A percentile compares a stretch with the other conserved stretches of the same genome.
Evolutionary conservation across 352 stramenopile species (phyloP).

Genomic region (Phytophthora ohioensis): DNA sequence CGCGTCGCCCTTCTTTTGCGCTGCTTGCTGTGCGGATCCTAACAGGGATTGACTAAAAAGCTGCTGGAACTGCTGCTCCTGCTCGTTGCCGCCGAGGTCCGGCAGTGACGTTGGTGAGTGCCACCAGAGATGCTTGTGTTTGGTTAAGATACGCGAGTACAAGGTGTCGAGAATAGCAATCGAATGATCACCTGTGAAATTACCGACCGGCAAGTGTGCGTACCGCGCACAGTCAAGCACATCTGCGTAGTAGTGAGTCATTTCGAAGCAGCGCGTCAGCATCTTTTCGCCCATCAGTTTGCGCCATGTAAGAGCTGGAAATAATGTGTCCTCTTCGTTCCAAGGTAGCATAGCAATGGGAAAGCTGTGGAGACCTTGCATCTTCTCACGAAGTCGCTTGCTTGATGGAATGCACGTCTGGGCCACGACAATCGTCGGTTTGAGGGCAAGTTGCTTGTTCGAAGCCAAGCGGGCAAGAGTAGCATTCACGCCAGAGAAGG

Average conservation of each 20-base stretch:
- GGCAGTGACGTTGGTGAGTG: constrained; percentile 89
- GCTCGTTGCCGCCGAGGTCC: constrained; percentile 90
- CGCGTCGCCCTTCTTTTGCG: constrained; percentile 24
- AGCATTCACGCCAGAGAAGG: constrained; percentile 89
- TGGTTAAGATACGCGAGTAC: constrained; percentile 91
- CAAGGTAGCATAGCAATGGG: constrained; percentile 91
- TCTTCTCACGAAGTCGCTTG: constrained; percentile 74
- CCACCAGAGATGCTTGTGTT: constrained; percentile 97
- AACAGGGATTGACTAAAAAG: constrained; percentile 60
- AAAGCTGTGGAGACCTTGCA: constrained; percentile 93
- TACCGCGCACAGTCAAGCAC: constrained; percentile 87
- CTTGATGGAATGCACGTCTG: constrained; percentile 71
- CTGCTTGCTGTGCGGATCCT: constrained; percentile 23
- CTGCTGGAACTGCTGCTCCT: constrained; percentile 90
- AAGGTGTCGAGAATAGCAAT: constrained; percentile 94
- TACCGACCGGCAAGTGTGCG: constrained; percentile 95
- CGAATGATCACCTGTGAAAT: constrained; percentile 93
- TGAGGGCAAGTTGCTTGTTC: constrained; percentile 75
- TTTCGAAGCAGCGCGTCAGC: constrained; percentile 78
- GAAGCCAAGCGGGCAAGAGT: constrained; percentile 85
- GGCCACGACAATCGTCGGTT: constrained; percentile 91
- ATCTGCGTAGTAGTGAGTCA: constrained; percentile 92
- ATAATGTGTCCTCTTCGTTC: constrained; percentile 79
- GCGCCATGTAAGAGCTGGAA: constrained; percentile 96
- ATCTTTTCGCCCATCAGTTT: constrained; percentile 82